Percentiles rank a stretch among this genome's conserved stretches.
phyloP scores from a whole-genome alignment of 1,284 basidiomycete genomes.

The Chalciporus sp. region DNA sequence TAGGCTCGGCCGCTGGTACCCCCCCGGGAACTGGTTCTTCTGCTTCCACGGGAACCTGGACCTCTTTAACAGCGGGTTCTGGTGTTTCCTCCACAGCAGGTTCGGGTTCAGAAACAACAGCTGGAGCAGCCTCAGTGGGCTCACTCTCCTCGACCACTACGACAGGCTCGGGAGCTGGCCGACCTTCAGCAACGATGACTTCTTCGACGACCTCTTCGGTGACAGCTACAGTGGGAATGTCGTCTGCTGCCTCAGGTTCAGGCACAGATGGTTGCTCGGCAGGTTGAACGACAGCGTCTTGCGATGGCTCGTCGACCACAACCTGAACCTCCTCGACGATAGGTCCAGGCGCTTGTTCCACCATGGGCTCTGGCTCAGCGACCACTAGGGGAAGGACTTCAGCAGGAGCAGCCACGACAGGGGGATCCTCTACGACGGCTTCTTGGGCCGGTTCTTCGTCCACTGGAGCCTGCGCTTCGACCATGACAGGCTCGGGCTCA shows the following conservation, averaged over 20 bases:
- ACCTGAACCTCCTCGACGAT: slow-evolving; percentile 2
- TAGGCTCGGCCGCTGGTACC: slow-evolving; percentile 1
- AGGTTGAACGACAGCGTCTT: slow-evolving; percentile 1
- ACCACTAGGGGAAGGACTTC: neutral
- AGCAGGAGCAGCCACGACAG: neutral
- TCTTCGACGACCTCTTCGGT: neutral
- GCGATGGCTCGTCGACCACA: neutral
- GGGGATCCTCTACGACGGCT: neutral
- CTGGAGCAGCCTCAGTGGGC: neutral
- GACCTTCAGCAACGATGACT: slow-evolving; percentile 5
- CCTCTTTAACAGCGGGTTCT: neutral
- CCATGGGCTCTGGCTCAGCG: slow-evolving; percentile 7
- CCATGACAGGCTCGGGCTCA: neutral
- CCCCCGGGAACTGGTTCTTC: neutral
- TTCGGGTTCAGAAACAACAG: neutral
- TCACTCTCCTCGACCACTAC: slow-evolving; percentile 34
- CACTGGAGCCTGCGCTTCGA: slow-evolving; percentile 8
- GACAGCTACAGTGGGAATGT: neutral
- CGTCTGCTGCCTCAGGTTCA: neutral
- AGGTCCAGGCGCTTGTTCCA: slow-evolving; percentile 4
- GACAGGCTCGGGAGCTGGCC: slow-evolving; percentile 10
- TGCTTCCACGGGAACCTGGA: neutral
- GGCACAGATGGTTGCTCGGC: neutral
- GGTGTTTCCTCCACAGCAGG: neutral
- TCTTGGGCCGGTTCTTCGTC: neutral